Evolutionary conservation across 805 yeast species (phyloP), one percentile per base, ranked within the genome.

Genomic region (Saccharomycopsis javanensis): DNA sequence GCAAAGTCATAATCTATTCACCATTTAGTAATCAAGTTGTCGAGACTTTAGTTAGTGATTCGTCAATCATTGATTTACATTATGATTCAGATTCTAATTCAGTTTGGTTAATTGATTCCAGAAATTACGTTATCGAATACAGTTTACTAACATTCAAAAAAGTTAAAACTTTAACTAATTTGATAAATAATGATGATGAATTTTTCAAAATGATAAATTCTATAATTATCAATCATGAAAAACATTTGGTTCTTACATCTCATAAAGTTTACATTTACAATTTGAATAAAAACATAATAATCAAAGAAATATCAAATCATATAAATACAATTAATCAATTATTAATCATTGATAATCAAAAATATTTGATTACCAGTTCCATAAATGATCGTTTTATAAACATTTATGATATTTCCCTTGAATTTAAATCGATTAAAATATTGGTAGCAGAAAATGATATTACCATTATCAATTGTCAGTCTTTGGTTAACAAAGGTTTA

Each of bases 381-480:
- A 73, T 74, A 35, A 84, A 83, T 60, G 98, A 91, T 68, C 78
- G 97, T 63, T 89, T 88, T 68, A 76, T 90, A 62, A 88, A 88
- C 67, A 72, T 86, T 37, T 83, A 85, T 66, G 78, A 85, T 10
- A 56, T 81, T 1, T 56, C 67, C 3, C 67, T 73, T n/a, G 66
- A 70, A 30, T 66, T 80, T 2, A 68, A 67, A 56, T 46, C 52
- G 11, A n/a, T 34, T 2, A 74, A 83, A 2, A 86, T 90, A 2
- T 78, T 88, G 57, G 90, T 86, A 15, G 76, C 91, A 2, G 86
- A 85, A 61, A 75, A 88, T 15, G 79, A 86, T 53, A 81, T 88
- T 13, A 57, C 67, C 1, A 69, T 72, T 6, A 66, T 86, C 7
- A 67, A 78, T 0, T 69, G 74, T 57, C 75, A 72, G 4, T 67